Conservation (phyloP, 2,329 filamentous ascomycete species). For the Tolypocladium tundrense region DNA sequence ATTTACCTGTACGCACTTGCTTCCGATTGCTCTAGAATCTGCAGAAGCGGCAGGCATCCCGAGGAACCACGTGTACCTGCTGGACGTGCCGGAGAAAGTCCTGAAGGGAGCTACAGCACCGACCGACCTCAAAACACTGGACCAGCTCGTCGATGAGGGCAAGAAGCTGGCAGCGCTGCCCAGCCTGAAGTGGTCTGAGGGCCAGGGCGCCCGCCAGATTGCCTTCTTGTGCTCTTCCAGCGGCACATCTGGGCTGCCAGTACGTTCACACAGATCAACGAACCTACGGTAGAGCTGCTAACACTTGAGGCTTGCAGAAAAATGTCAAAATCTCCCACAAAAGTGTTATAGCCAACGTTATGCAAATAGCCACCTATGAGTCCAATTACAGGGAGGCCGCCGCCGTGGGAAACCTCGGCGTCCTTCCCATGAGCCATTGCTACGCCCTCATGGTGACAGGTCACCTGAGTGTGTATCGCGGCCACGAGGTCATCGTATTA, state of each 20-base stretch:
- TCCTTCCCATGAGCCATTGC: slow-evolving; percentile 70
- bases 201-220: slow-evolving; percentile 51
- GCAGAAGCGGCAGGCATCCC: slow-evolving; percentile 51
- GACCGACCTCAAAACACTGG: slow-evolving; percentile 53
- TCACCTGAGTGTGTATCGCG: slow-evolving; percentile 54
- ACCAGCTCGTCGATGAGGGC: slow-evolving; percentile 52
- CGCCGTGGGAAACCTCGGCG: slow-evolving; percentile 36
- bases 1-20: slow-evolving; percentile 57
- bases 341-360: slow-evolving; percentile 63
- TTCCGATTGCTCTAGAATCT: slow-evolving; percentile 52
- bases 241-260: slow-evolving; percentile 62
- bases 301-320: slow-evolving; percentile 37
- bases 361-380: slow-evolving; percentile 45
- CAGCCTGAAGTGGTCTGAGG: slow-evolving; percentile 43
- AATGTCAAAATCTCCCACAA: slow-evolving; percentile 68
- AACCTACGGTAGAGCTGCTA: neutral
- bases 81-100: slow-evolving; percentile 47
- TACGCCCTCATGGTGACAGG: slow-evolving; percentile 64
- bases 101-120: slow-evolving; percentile 54
- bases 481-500: slow-evolving; percentile 61
- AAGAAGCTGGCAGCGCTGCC: slow-evolving; percentile 26
- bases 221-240: slow-evolving; percentile 67
- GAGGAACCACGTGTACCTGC: slow-evolving; percentile 50
- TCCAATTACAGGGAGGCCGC: slow-evolving; percentile 5
- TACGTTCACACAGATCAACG: slow-evolving; percentile 12